Evolutionary conservation across 306 rosid species (phyloP).

Genomic region (Datisca glomerata): DNA sequence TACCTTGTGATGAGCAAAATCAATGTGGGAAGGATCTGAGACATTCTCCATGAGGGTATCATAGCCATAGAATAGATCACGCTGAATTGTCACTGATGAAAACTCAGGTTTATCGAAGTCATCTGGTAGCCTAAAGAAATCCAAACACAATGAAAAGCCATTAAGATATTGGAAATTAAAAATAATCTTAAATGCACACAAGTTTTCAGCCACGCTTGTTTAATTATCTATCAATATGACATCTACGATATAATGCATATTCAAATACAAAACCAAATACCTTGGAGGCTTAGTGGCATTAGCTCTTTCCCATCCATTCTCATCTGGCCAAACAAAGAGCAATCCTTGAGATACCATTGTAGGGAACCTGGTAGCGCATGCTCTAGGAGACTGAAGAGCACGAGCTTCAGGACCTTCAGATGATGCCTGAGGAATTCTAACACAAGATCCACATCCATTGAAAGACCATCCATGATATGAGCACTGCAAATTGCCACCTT

Average conservation of each 20-base stretch:
- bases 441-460: slow-evolving; percentile 80
- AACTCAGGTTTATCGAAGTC: slow-evolving; percentile 74
- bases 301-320: slow-evolving; percentile 93
- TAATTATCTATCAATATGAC: no score
- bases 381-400: slow-evolving; percentile 65
- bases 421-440: slow-evolving; percentile 76
- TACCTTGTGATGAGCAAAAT: slow-evolving; percentile 99
- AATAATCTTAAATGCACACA: no score
- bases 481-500: slow-evolving; percentile 84
- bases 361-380: slow-evolving; percentile 74
- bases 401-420: slow-evolving; percentile 87
- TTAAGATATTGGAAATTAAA: slow-evolving; percentile 6
- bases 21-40: slow-evolving; percentile 93
- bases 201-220: no score
- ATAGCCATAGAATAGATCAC: slow-evolving; percentile 95
- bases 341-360: slow-evolving; percentile 84
- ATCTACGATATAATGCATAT: slow-evolving; percentile 7
- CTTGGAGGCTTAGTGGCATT: slow-evolving; percentile 63
- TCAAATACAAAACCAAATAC: slow-evolving; percentile 25
- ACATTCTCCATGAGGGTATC: slow-evolving; percentile 99
- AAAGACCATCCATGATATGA: slow-evolving; percentile 99
- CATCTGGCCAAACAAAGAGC: slow-evolving; percentile 98
- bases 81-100: slow-evolving; percentile 90
- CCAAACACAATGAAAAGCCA: slow-evolving; percentile 4
- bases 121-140: slow-evolving; percentile 69